Evolutionary conservation across 371 early-diverging fungal genomes (phyloP).

Genomic region (Fennellomyces sp.): DNA sequence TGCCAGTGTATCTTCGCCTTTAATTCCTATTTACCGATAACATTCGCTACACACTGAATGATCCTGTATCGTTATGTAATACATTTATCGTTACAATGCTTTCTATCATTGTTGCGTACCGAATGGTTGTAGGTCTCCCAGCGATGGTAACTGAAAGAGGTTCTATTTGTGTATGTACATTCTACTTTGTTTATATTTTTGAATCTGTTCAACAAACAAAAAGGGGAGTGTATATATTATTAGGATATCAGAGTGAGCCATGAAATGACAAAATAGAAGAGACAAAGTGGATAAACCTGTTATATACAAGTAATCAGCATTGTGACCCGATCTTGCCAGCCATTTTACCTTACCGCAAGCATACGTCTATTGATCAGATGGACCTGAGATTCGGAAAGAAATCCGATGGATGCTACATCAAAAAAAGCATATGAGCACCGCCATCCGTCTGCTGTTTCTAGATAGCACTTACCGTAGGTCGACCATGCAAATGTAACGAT

Average conservation of each 20-base stretch:
- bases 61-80: neutral
- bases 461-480: conserved; percentile 63
- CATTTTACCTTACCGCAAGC: conserved; percentile 64
- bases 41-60: no score
- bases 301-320: neutral
- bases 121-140: neutral
- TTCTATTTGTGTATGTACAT: neutral
- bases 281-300: neutral
- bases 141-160: neutral
- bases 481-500: conserved; percentile 83
- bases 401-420: conserved; percentile 5
- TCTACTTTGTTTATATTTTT: neutral
- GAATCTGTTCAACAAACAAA: neutral
- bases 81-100: neutral
- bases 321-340: neutral
- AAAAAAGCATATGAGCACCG: neutral
- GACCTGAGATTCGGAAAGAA: conserved; percentile 1
- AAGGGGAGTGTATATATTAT: neutral
- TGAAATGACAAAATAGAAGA: neutral
- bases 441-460: neutral
- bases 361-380: neutral
- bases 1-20: no score
- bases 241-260: conserved; percentile 3
- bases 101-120: no score
- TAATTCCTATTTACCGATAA: no score